Base-by-base conservation (phyloP, 140 eudicot species). In the Oenanthe javanica region DNA sequence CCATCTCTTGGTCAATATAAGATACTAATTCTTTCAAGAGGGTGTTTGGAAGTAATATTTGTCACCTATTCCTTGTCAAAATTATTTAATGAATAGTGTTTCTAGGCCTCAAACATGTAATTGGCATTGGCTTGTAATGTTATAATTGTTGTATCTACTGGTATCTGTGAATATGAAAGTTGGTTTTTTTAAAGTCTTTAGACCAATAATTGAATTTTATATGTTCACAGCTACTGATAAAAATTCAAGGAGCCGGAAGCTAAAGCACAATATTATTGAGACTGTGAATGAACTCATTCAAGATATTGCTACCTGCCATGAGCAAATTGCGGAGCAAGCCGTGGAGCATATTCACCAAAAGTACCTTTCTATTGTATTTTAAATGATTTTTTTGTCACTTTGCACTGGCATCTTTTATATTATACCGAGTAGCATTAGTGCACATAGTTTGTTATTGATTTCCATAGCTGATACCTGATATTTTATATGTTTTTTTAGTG, bases 341-440 rank as follows among this genome's bases (percentile, higher is more conserved):
- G 95, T 95, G 52, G 99, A 95, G 88, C 99, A 90, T 85, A 95
- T 95, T 80, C 99, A 95, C 79, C 99, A 95, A 46, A 95, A 95
- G 99, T 95, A 95, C 74, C 59, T 75, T 72, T 21, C 43, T 77
- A 43, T 21, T 52, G 0, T 19, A 57, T 27, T 14, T 7, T 2
- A 9, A 19, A 57, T 57, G 27, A 31, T 19, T 57, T 57, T n/a
- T 1, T 4, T 19, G 27, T 57, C 11, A 57, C 27, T 57, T 3
- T 57, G 66, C 66, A 57, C 66, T 6, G 11, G 27, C 27, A 19
- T 57, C 3, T 19, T 57, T 19, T 0, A 57, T 57, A 57, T 57
- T 11, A 57, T 57, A 21, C 66, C 7, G 66, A 57, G 66, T 57
- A 21, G 11, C 66, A 21, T 57, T 19, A 5, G 27, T 57, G 66